Percentiles rank a stretch among this genome's conserved stretches.
Conservation (phyloP, 225 moss, liverwort and hornwort genomes). For the Bryum argenteum region DNA sequence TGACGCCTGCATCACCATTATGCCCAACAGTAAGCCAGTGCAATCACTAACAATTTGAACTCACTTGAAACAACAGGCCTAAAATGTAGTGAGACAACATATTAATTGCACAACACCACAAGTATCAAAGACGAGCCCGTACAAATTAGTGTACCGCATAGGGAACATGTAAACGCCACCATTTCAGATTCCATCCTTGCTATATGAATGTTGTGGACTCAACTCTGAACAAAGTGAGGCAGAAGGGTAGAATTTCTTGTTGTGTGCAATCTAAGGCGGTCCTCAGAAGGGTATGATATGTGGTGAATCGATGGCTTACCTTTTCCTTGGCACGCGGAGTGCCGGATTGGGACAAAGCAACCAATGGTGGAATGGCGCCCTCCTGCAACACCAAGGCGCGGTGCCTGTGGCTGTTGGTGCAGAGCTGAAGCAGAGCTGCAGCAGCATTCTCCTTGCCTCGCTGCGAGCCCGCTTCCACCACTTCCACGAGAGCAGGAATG, state of each 20-base stretch:
- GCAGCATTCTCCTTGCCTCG: constrained; percentile 63
- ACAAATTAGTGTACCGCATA: neutral
- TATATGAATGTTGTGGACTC: neutral
- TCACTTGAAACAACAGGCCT: neutral
- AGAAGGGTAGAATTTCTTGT: neutral
- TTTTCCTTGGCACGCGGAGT: constrained; percentile 98
- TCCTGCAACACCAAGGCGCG: constrained; percentile 92
- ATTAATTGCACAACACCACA: neutral
- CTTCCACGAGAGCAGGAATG: constrained; percentile 60
- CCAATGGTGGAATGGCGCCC: constrained; percentile 93
- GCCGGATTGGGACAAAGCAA: constrained; percentile 92
- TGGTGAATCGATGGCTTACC: constrained; percentile 38
- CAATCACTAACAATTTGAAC: neutral
- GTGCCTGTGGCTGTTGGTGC: constrained; percentile 77
- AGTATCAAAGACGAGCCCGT: neutral
- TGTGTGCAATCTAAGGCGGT: neutral
- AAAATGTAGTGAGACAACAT: neutral
- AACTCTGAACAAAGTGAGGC: neutral
- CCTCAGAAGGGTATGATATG: neutral
- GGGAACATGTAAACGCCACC: neutral
- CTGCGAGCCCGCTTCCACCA: constrained; percentile 64
- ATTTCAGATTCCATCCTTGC: neutral
- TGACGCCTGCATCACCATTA: constrained; percentile 67
- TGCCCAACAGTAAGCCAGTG: neutral
- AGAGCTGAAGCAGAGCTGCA: constrained; percentile 53